Base-by-base conservation (phyloP, 306 rosid genomes). In the Boehmeria nivea region DNA sequence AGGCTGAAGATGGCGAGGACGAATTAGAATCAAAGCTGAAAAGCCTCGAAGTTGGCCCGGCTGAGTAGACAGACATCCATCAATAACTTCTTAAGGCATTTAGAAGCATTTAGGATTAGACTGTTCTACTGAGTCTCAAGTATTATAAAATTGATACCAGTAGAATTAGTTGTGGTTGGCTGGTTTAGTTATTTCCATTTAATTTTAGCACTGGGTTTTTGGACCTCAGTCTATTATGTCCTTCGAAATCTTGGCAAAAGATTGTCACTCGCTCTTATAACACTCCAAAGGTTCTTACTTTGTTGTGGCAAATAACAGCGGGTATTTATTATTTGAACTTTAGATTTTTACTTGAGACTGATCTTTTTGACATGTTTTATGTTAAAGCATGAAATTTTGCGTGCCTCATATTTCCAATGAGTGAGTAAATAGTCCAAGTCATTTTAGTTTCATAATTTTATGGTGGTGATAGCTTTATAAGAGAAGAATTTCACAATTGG, bases 1-100 rank as follows among this genome's bases (percentile, higher is more conserved):
- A 65, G 9, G 79, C 40, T 4, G 84, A 76, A 31, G 78, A 48
- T 3, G 39, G 65, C 6, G 93, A 61, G 17, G 77, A 72, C 54
- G 94, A 76, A 44, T 64, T 91, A 51, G 95, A 76, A 69, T 74
- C 88, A 36, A 81, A 87, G 75, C 70, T 91, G 89, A 85, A 81
- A 84, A 81, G 70, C 66, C 99, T 91, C 51, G 83, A 68, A 63
- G 96, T 91, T 36, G 62, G 47, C 54, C 24, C 59, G 40, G 70
- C 68, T 57, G 66, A 68, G 43, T 61, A 66, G 78, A 57, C 51
- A 58, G 76, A 57, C 51, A 28, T 13, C 59, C 54, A 16, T 46
- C 63, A 44, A 48, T 24, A 34, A 38, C n/a, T n/a, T n/a, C n/a
- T n/a, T n/a, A n/a, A n/a, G n/a, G n/a, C n/a, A n/a, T 51, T 65